These are phyloP conservation scores for Botryotinia calthae DNA, from an alignment of 2,329 filamentous ascomycete genomes.

Conservation along the genomic window DNA sequence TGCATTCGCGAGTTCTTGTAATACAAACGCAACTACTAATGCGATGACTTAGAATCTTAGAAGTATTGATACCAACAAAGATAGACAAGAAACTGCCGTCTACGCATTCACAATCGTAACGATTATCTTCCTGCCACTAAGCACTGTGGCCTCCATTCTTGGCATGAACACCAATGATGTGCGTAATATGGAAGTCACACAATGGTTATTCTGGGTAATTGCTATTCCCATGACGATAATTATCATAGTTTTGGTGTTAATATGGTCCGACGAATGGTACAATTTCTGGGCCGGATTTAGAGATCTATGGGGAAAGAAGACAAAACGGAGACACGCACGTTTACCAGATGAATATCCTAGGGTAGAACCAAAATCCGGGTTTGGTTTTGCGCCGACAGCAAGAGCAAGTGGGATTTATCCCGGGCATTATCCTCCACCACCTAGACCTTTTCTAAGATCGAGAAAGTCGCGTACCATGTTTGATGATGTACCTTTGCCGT, in stretches of 20 bases:
- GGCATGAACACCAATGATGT: slow-evolving; percentile 39
- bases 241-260: slow-evolving; percentile 29
- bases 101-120: slow-evolving; percentile 39
- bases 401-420: neutral
- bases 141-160: slow-evolving; percentile 36
- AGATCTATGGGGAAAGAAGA: neutral
- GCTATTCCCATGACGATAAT: slow-evolving; percentile 37
- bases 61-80: slow-evolving; percentile 34
- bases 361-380: neutral
- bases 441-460: neutral
- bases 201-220: slow-evolving; percentile 39
- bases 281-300: neutral
- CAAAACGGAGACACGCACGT: neutral
- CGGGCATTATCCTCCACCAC: neutral
- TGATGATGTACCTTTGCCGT: neutral
- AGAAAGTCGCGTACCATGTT: neutral
- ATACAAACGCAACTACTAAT: neutral
- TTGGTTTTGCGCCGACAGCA: neutral
- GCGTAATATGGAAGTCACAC: slow-evolving; percentile 34
- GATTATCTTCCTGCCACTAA: slow-evolving; percentile 39
- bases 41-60: slow-evolving; percentile 25
- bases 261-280: slow-evolving; percentile 28
- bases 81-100: slow-evolving; percentile 36
- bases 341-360: neutral
- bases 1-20: neutral